Base-by-base conservation (phyloP, 1,284 basidiomycete species). In the Austroboletus rostrupii region DNA sequence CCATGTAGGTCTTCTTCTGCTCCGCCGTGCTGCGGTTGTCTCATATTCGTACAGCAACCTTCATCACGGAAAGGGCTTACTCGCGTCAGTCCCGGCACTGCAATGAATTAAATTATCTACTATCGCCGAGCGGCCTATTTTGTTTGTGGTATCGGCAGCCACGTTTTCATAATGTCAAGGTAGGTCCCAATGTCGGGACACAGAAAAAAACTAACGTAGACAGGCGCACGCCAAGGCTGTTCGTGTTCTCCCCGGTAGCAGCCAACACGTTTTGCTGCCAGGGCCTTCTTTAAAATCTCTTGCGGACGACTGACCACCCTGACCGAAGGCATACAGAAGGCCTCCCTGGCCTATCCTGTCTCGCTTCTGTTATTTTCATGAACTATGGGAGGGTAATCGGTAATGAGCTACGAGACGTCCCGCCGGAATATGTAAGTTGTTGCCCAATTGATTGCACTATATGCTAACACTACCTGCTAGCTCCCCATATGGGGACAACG, bases 401-500 rank as follows among this genome's bases (percentile, higher is more conserved):
- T 39, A 53, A 53, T 40, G 66, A 70, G 42, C 63, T 66, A 36
- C 61, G 67, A 43, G 64, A 59, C 40, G 46, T 66, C 40, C 68
- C 66, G 1, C 65, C 54, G 7, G 62, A 61, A 43, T 58, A 48
- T 49, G 68, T 69, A 46, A 60, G 68, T 53, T 37, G 8, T 48
- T 35, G 40, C 37, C 43, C 17, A 48, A 37, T 23, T 13, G 12
- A n/a, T 47, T 43, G 19, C 20, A n/a, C 42, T 29, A 23, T 36
- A 39, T 38, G 36, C 58, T 69, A 38, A 65, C 47, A 26, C 43
- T 31, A n/a, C 41, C 23, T 28, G 17, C 38, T 56, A 65, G 63
- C 53, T 69, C 32, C 61, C 66, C 16, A 52, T 68, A 50, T 69
- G 66, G 66, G 67, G 67, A 52, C 64, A 67, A 48, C 62, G 66